Conservation (phyloP, 1,284 basidiomycete genomes). For the Volvariella volvacea region DNA sequence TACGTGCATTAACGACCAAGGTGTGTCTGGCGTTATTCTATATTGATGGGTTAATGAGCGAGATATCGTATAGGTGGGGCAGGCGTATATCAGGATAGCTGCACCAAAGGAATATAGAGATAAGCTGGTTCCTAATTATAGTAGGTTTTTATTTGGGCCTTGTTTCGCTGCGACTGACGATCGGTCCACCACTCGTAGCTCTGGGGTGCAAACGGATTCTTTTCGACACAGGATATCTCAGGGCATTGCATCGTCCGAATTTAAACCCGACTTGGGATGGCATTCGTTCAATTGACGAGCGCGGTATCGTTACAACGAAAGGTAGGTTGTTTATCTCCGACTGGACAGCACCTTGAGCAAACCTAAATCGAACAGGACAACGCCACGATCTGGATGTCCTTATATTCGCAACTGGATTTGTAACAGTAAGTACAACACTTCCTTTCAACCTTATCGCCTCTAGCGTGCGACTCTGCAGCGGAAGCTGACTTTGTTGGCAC, state of each 20-base stretch:
- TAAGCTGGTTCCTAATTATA: constrained; percentile 34
- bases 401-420: constrained; percentile 32
- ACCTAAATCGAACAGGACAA: constrained; percentile 20
- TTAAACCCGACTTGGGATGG: constrained; percentile 27
- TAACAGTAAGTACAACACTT: constrained; percentile 15
- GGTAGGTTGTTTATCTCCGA: constrained; percentile 11
- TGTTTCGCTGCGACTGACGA: not conserved
- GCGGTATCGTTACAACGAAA: constrained; percentile 28
- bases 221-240: constrained; percentile 28
- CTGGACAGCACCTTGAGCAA: constrained; percentile 9
- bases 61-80: not conserved
- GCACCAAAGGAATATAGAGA: constrained; percentile 34
- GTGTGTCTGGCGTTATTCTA: not conserved
- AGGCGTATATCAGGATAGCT: constrained; percentile 25
- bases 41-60: not conserved
- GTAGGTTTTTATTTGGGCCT: constrained; percentile 20
- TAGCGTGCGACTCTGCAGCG: too few relatives aligned
- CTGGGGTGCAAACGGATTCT: constrained; percentile 31
- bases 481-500: not conserved
- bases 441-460: too few relatives aligned
- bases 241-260: constrained; percentile 30
- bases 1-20: constrained; percentile 9
- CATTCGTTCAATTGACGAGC: constrained; percentile 27
- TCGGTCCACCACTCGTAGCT: constrained; percentile 10
- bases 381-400: constrained; percentile 27